Percentiles rank a stretch among this genome's conserved stretches.
Evolutionary conservation across 805 yeast species (phyloP).

Genomic region (Myxozyma sirexii): DNA sequence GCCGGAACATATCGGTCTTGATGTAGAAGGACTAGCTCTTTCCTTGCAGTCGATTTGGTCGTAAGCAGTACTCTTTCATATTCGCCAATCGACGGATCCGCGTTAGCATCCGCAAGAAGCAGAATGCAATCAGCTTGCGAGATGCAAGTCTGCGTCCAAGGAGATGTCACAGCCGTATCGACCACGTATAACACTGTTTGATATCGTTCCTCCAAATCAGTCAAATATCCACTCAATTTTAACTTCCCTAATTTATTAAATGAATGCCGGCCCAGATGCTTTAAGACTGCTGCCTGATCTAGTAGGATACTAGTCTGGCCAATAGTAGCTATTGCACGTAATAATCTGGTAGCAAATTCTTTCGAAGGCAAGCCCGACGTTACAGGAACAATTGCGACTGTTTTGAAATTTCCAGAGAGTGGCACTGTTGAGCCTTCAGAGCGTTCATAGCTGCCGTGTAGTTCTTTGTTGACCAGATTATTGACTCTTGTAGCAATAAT

Average conservation of each 20-base stretch:
- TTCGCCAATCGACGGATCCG: constrained; percentile 76
- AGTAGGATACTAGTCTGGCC: constrained; percentile 75
- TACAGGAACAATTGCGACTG: constrained; percentile 82
- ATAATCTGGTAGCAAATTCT: constrained; percentile 76
- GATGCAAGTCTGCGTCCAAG: constrained; percentile 91
- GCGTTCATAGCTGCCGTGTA: constrained; percentile 3
- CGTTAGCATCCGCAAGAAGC: constrained; percentile 79
- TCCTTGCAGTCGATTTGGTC: constrained; percentile 79
- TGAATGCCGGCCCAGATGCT: constrained; percentile 86
- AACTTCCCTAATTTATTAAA: constrained; percentile 85
- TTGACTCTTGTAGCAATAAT: constrained; percentile 67
- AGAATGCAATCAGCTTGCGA: constrained; percentile 95
- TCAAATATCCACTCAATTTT: constrained; percentile 84
- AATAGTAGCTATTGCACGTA: constrained; percentile 68
- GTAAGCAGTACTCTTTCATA: constrained; percentile 76
- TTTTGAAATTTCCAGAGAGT: constrained; percentile 56
- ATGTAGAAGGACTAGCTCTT: constrained; percentile 83
- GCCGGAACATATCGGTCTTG: constrained; percentile 80
- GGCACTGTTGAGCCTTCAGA: constrained; percentile 8
- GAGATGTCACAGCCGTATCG: constrained; percentile 77
- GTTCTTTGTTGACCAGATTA: constrained; percentile 34
- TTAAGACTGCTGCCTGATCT: constrained; percentile 79
- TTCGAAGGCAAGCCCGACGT: constrained; percentile 80
- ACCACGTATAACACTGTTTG: constrained; percentile 89
- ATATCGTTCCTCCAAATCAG: constrained; percentile 85